Evolutionary conservation across 2,329 filamentous ascomycete species (phyloP).

Genomic region (Pseudovirgaria hyperparasitica): DNA sequence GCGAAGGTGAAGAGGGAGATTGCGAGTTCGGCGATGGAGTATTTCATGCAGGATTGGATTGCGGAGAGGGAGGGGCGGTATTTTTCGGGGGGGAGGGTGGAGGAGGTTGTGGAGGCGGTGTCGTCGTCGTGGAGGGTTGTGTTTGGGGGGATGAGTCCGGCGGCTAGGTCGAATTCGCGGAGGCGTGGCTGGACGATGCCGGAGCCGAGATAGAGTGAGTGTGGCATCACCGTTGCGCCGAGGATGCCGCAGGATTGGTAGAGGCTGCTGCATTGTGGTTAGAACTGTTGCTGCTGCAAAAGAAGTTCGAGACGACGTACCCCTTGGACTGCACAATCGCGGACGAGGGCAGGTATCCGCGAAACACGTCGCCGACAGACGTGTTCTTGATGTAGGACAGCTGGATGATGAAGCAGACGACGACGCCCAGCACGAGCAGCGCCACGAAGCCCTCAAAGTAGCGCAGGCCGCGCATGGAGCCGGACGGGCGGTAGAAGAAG

Average conservation of each 20-base stretch:
- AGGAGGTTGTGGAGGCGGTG: slow-evolving; percentile 7
- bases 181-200: slow-evolving; percentile 42
- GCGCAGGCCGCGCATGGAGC: slow-evolving; percentile 37
- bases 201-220: slow-evolving; percentile 44
- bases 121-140: slow-evolving; percentile 2
- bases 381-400: slow-evolving; percentile 39
- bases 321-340: slow-evolving; percentile 39
- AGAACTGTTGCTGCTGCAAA: slow-evolving; percentile 2
- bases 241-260: slow-evolving; percentile 61
- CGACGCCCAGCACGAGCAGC: slow-evolving; percentile 40
- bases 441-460: slow-evolving; percentile 44
- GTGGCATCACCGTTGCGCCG: slow-evolving; percentile 58
- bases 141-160: slow-evolving; percentile 3
- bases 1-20: slow-evolving; percentile 71
- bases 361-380: slow-evolving; percentile 39
- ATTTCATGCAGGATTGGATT: slow-evolving; percentile 62
- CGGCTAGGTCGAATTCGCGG: slow-evolving; percentile 19
- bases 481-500: slow-evolving; percentile 41
- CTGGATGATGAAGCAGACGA: slow-evolving; percentile 45
- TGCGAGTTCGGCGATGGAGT: slow-evolving; percentile 57
- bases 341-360: slow-evolving; percentile 41
- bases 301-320: slow-evolving; percentile 17
- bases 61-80: slow-evolving; percentile 61
- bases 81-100: slow-evolving; percentile 18
- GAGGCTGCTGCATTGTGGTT: slow-evolving; percentile 17